Base-by-base conservation (phyloP, 1,284 basidiomycete species). In the Fomes fomentarius region DNA sequence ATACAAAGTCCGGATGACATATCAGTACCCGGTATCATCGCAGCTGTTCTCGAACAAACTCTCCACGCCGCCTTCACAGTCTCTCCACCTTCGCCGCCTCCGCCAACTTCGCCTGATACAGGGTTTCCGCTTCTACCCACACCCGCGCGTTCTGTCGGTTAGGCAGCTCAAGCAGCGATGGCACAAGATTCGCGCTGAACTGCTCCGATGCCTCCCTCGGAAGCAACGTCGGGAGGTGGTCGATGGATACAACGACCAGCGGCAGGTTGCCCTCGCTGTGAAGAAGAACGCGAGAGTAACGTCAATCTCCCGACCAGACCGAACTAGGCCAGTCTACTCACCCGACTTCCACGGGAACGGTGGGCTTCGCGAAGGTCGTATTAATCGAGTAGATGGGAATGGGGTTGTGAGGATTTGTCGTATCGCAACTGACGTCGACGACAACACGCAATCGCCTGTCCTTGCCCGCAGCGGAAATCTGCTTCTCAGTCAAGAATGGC, bases 341-440 rank as follows among this genome's bases (percentile, higher is more conserved):
- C 89, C 81, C 84, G 63, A 91, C 83, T 51, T 87, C 83, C 45
- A 97, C 95, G 59, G 89, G 81, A 39, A 98, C 94, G 2, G 96
- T 98, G 11, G 97, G 97, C 61, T 93, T 82, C 50, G 90, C 85
- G 73, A 99, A 99, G 2, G 94, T 96, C 17, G 97, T 99, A 77
- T 98, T 98, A 76, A 97, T 84, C 56, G 74, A 80, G 78, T 99
- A 99, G 62, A 99, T 90, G 15, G 97, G 97, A 65, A 99, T 90
- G 1, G 97, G 97, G 75, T 99, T 99, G 84, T 93, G 92, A 24
- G 96, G 96, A 76, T 99, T 99, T 52, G 96, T 99, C 24, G 97
- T 99, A 74, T 99, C 97, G 77, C 97, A 99, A 71, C 94, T 97
- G 63, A 99, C 97, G 71, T 99, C 97, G 35, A 99, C 96, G 46